These are phyloP conservation scores for Priceomyces fermenticarens DNA, from an alignment of 805 yeast genomes.

Conservation along the genomic window DNA sequence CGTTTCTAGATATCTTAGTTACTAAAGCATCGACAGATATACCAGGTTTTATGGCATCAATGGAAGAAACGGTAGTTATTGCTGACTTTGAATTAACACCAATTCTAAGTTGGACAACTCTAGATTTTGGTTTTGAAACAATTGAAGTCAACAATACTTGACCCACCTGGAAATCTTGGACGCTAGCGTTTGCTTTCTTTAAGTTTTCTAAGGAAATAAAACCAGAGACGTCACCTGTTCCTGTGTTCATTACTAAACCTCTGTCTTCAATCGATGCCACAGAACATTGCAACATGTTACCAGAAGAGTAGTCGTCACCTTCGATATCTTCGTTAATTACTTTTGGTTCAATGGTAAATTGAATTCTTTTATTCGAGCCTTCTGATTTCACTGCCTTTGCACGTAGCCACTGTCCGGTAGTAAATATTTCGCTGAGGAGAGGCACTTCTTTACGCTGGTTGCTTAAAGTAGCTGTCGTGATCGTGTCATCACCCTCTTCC, in stretches of 20 bases:
- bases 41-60: slow-evolving; percentile 87
- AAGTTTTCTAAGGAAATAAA: slow-evolving; percentile 75
- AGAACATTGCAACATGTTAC: slow-evolving; percentile 70
- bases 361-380: slow-evolving; percentile 59
- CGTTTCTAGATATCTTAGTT: slow-evolving; percentile 54
- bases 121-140: slow-evolving; percentile 38
- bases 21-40: slow-evolving; percentile 71
- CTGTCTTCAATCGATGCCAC: slow-evolving; percentile 87
- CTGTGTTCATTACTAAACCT: slow-evolving; percentile 76
- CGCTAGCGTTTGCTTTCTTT: slow-evolving; percentile 28
- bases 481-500: slow-evolving; percentile 29
- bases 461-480: slow-evolving; percentile 19
- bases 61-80: slow-evolving; percentile 57
- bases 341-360: slow-evolving; percentile 71
- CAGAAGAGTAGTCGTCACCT: slow-evolving; percentile 62
- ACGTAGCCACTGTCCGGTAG: slow-evolving; percentile 81
- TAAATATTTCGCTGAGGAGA: slow-evolving; percentile 50
- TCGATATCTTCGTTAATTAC: slow-evolving; percentile 59
- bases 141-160: slow-evolving; percentile 65
- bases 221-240: slow-evolving; percentile 56
- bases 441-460: slow-evolving; percentile 48
- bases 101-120: slow-evolving; percentile 60
- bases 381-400: slow-evolving; percentile 66
- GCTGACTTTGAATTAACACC: slow-evolving; percentile 46
- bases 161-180: slow-evolving; percentile 51